Conservation (phyloP, 179 eudicot species). For the Silene noctiflora region DNA sequence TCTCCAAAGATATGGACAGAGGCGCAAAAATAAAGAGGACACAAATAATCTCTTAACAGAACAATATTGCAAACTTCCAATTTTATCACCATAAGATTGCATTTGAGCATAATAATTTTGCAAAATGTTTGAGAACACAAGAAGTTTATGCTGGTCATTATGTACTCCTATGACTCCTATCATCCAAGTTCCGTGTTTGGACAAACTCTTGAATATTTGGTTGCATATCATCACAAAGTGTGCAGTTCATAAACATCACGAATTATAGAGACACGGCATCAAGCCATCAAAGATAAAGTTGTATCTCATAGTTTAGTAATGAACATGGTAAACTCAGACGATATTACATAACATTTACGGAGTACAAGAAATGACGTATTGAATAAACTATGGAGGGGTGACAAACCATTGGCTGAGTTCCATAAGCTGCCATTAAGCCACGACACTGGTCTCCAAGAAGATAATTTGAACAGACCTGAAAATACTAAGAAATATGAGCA, state of each 20-base stretch:
- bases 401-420: conserved; percentile 31
- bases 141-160: neutral
- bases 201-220: neutral
- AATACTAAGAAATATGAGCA: neutral
- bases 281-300: neutral
- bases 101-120: neutral
- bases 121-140: neutral
- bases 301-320: neutral
- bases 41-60: too few species aligned
- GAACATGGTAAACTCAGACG: neutral
- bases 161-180: neutral
- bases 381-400: conserved; percentile 4
- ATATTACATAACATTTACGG: neutral
- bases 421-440: conserved; percentile 31
- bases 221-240: too few species aligned
- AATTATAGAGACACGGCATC: neutral
- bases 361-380: neutral
- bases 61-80: too few species aligned
- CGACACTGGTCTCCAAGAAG: conserved; percentile 27
- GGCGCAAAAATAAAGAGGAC: too few species aligned
- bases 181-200: neutral
- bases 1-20: too few species aligned
- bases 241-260: neutral
- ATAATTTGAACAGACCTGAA: conserved; percentile 32
- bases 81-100: neutral